Percentiles rank a stretch among this genome's conserved stretches.
These are phyloP conservation scores for Pseudogymnoascus sp. DNA, from an alignment of 2,329 filamentous ascomycete genomes.

Conservation along the genomic window DNA sequence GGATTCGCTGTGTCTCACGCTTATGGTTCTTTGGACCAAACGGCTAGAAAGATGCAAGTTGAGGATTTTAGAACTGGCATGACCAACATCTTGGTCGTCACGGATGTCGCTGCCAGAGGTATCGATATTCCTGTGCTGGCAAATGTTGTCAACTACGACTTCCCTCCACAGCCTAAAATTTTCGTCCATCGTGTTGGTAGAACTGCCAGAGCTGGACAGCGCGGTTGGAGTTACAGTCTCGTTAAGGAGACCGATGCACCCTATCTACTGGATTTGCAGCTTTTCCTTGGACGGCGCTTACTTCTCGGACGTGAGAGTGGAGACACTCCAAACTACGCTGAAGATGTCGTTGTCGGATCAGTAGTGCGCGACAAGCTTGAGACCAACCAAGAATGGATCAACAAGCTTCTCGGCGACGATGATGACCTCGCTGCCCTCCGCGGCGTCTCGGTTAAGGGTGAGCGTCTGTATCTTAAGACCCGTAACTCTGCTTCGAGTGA, in stretches of 20 bases:
- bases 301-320: conserved; percentile 61
- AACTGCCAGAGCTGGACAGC: conserved; percentile 86
- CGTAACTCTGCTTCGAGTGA: conserved; percentile 83
- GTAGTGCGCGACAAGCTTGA: conserved; percentile 68
- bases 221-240: conserved; percentile 92
- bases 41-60: conserved; percentile 84
- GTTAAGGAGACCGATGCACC: conserved; percentile 82
- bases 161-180: conserved; percentile 91
- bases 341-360: conserved; percentile 76
- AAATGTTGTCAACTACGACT: conserved; percentile 98
- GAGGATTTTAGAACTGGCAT: conserved; percentile 79
- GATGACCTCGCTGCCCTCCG: conserved; percentile 66
- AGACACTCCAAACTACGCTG: conserved; percentile 60
- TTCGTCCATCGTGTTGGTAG: conserved; percentile 94
- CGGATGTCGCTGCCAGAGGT: conserved; percentile 91
- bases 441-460: conserved; percentile 73
- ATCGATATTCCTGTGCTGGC: conserved; percentile 94
- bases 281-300: conserved; percentile 83
- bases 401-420: conserved; percentile 67
- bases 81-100: conserved; percentile 88
- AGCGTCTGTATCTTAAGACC: conserved; percentile 86
- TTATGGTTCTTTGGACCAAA: conserved; percentile 91
- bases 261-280: conserved; percentile 86
- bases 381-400: conserved; percentile 71
- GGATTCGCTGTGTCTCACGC: conserved; percentile 90